Base-by-base conservation (phyloP, 2,329 filamentous ascomycete genomes). In the Ceratocystis lukuohia region DNA sequence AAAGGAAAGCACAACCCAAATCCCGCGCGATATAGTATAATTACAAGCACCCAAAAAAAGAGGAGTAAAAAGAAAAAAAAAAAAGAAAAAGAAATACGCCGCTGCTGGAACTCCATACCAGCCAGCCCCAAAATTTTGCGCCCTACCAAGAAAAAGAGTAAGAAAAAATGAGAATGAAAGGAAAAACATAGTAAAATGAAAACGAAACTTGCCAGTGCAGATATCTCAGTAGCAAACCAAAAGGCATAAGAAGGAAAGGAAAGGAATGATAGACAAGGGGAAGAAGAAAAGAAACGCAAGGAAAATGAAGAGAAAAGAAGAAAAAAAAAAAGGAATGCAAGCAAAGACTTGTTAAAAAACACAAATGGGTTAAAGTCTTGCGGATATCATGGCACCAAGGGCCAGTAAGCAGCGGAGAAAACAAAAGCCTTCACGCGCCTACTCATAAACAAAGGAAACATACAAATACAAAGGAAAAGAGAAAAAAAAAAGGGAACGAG, bases 171-270 rank as follows among this genome's bases (percentile, higher is more conserved):
- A 17, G 3, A 30, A 56, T 12, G 5, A 30, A 30, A 30, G 5
- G 28, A 30, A 30, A 7, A 33, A 33, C 6, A 33, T 7, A 1
- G 6, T 8, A n/a, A 64, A 15, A 37, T 15, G 7, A 46, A 64
- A 63, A 61, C 37, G 6, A 57, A 48, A 33, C 62, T 50, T 64
- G 62, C 50, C 48, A 56, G 50, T 64, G 62, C 62, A 41, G 62
- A 57, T 57, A 64, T 56, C 28, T 53, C 50, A 50, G 33, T 33
- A 56, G 50, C 25, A 50, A 41, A 22, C 44, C n/a, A 57, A 45
- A 41, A 50, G 17, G 8, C 46, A 57, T 37, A 61, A 22, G n/a
- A 33, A 44, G 44, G 15, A 59, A 57, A 17, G 56, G 22, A 25
- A 57, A 48, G 46, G 45, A 53, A 17, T 62, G 50, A 65, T 64